A percentile compares a stretch with the other conserved stretches of the same genome.
Evolutionary conservation across 2,329 filamentous ascomycete genomes (phyloP).

Genomic region (Venturia aucupariae): DNA sequence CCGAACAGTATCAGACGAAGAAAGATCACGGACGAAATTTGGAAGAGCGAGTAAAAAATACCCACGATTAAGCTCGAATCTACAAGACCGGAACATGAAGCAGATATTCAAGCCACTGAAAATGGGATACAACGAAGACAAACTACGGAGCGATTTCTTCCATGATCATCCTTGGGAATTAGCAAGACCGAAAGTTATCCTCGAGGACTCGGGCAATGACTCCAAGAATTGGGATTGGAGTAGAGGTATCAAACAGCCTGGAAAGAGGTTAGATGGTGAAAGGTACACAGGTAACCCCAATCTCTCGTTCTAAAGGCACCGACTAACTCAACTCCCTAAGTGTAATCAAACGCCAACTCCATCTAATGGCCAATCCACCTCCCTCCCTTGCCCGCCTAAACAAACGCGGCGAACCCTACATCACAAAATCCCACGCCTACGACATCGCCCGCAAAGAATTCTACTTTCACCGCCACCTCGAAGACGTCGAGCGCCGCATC

Average conservation of each 20-base stretch:
- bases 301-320: background rate
- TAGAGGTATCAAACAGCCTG: constrained; percentile 57
- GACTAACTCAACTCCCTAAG: constrained; percentile 38
- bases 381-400: constrained; percentile 45
- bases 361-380: constrained; percentile 54
- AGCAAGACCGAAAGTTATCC: constrained; percentile 72
- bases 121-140: constrained; percentile 76
- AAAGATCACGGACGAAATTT: constrained; percentile 17
- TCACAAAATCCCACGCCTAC: constrained; percentile 50
- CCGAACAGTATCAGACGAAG: constrained; percentile 24
- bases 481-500: constrained; percentile 74
- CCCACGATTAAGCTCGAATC: background rate
- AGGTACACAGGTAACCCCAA: constrained; percentile 35
- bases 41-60: constrained; percentile 11
- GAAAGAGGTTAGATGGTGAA: constrained; percentile 72
- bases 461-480: constrained; percentile 70
- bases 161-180: constrained; percentile 96
- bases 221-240: constrained; percentile 71
- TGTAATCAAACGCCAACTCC: constrained; percentile 85
- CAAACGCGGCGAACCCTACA: background rate
- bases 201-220: constrained; percentile 82
- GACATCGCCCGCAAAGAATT: constrained; percentile 83
- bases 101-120: constrained; percentile 71
- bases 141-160: constrained; percentile 73
- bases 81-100: constrained; percentile 43